A percentile compares a stretch with the other conserved stretches of the same genome.
phyloP scores from a whole-genome alignment of 768 basidiomycete genomes.

The Termitomyces sp. region DNA sequence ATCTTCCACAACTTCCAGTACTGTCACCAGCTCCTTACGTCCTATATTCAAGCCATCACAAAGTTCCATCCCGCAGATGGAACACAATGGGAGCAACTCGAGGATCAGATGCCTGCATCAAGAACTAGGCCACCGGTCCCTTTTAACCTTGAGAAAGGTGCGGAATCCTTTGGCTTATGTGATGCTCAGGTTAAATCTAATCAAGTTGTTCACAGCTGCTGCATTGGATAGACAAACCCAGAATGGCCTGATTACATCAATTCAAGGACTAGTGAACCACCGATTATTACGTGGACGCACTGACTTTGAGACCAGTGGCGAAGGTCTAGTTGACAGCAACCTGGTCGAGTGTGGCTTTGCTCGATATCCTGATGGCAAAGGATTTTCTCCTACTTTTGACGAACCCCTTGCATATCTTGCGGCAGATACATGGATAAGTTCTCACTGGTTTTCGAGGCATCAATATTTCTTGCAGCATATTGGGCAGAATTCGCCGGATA shows the following conservation, averaged over 20 bases:
- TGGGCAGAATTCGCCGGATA: neutral
- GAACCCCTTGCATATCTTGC: conserved; percentile 2
- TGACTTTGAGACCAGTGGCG: neutral
- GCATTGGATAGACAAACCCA: neutral
- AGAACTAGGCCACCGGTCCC: neutral
- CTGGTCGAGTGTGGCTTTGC: neutral
- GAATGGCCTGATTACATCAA: neutral
- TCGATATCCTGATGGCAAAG: neutral
- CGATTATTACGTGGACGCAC: neutral
- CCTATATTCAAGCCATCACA: neutral
- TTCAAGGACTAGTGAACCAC: neutral
- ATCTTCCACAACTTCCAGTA: neutral
- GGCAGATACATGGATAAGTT: neutral
- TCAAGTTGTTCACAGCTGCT: neutral
- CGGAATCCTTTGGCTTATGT: neutral
- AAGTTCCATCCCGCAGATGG: neutral
- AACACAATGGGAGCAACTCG: neutral
- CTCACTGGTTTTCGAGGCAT: neutral
- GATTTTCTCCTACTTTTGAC: neutral
- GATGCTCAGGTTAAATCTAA: neutral
- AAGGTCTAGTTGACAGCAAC: neutral
- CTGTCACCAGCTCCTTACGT: neutral
- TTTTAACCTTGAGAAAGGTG: neutral
- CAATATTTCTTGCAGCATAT: neutral
- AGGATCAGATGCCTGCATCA: neutral